Percentiles rank a stretch among this genome's conserved stretches.
Evolutionary conservation across 2,329 filamentous ascomycete species (phyloP).

Genomic region (Colletotrichum abscissum): DNA sequence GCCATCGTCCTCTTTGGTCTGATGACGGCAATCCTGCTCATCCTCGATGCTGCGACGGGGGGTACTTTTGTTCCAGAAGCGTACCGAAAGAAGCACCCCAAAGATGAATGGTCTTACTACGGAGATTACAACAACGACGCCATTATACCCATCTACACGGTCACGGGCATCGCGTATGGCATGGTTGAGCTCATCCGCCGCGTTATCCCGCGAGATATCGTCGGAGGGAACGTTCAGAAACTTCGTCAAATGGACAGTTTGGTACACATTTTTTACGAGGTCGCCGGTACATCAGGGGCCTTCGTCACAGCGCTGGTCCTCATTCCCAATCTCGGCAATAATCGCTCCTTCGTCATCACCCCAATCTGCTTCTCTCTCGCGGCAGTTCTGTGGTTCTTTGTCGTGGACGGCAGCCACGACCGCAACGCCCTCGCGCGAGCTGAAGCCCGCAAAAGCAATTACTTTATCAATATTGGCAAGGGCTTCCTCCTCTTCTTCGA

Average conservation of each 20-base stretch:
- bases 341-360: conserved; percentile 62
- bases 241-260: conserved; percentile 58
- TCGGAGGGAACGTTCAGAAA: conserved; percentile 61
- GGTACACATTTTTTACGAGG: conserved; percentile 43
- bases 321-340: conserved; percentile 62
- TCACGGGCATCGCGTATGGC: conserved; percentile 54
- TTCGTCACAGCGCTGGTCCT: conserved; percentile 60
- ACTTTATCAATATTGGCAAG: conserved; percentile 10
- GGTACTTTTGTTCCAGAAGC: conserved; percentile 51
- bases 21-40: conserved; percentile 58
- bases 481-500: conserved; percentile 41
- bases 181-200: conserved; percentile 64
- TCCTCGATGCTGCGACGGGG: conserved; percentile 60
- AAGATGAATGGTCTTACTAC: conserved; percentile 56
- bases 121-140: conserved; percentile 59
- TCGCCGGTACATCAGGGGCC: conserved; percentile 59
- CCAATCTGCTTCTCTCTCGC: conserved; percentile 57
- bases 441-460: conserved; percentile 33
- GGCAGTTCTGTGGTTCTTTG: conserved; percentile 57
- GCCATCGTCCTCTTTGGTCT: conserved; percentile 58
- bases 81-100: conserved; percentile 42
- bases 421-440: conserved; percentile 35
- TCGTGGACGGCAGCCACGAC: conserved; percentile 52
- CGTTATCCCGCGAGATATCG: conserved; percentile 62
- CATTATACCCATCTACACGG: conserved; percentile 60